Percentiles rank a stretch among this genome's conserved stretches.
Conservation (phyloP, 495 filamentous ascomycete species). For the Aspergillus nanangensis region DNA sequence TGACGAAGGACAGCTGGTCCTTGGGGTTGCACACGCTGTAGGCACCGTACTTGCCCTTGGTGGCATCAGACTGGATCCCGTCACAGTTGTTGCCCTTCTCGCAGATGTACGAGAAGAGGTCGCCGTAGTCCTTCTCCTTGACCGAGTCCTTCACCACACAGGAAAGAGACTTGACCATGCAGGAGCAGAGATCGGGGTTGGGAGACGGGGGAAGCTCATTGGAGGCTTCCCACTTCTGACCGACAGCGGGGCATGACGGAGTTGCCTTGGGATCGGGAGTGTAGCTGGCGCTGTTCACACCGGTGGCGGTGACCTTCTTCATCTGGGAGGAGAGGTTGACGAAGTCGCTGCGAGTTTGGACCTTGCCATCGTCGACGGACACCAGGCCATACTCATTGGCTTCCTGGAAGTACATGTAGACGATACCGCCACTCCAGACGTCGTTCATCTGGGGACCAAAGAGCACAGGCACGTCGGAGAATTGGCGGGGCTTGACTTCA, state of each 20-base stretch:
- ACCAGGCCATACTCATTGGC: constrained; percentile 88
- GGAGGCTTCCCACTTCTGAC: constrained; percentile 64
- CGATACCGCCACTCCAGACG: constrained; percentile 92
- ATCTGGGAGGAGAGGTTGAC: constrained; percentile 68
- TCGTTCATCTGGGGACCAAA: constrained; percentile 76
- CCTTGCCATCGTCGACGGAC: constrained; percentile 48
- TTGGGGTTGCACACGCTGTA: constrained; percentile 82
- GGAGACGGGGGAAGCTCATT: constrained; percentile 77
- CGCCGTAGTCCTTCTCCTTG: constrained; percentile 49
- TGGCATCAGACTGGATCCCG: constrained; percentile 66
- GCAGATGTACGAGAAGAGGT: constrained; percentile 75
- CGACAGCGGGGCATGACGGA: constrained; percentile 65
- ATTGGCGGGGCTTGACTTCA: constrained; percentile 66
- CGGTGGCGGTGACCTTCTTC: constrained; percentile 59
- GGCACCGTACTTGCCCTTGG: constrained; percentile 73
- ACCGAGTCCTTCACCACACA: constrained; percentile 61
- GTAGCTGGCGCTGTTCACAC: constrained; percentile 62
- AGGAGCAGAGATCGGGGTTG: constrained; percentile 71
- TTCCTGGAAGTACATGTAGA: constrained; percentile 98
- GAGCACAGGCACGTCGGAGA: constrained; percentile 78
- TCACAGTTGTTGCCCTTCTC: constrained; percentile 52
- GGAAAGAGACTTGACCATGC: constrained; percentile 72
- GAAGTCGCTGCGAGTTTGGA: constrained; percentile 68
- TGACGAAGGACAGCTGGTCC: constrained; percentile 76
- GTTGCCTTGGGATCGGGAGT: constrained; percentile 63